Percentiles rank a stretch among this genome's conserved stretches.
phyloP scores from a whole-genome alignment of 768 basidiomycete species.

The Pholiota molesta region DNA sequence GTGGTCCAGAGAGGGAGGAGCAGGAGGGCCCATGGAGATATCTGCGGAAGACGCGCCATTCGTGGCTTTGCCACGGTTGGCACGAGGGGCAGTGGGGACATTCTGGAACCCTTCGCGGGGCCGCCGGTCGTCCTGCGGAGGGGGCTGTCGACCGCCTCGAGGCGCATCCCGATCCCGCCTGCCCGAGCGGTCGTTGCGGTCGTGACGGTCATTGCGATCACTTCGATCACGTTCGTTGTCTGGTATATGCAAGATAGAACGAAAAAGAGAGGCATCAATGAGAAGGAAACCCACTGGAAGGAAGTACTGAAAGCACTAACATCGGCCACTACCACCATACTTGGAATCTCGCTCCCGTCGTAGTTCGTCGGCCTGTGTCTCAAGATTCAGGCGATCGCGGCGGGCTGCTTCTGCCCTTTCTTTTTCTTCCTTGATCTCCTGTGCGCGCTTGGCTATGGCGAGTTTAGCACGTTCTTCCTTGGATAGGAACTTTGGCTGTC shows the following conservation, averaged over 20 bases:
- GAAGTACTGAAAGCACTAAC: slow-evolving; percentile 34
- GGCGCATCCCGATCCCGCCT: slow-evolving; percentile 46
- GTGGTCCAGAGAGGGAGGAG: slow-evolving; percentile 31
- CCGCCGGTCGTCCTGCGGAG: slow-evolving; percentile 38
- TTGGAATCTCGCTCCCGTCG: slow-evolving; percentile 48
- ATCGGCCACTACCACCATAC: slow-evolving; percentile 41
- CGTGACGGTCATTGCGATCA: slow-evolving; percentile 43
- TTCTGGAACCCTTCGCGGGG: slow-evolving; percentile 58
- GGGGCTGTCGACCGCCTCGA: slow-evolving; percentile 40
- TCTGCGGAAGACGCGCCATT: slow-evolving; percentile 34
- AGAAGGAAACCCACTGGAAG: slow-evolving; percentile 21
- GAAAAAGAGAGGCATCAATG: slow-evolving; percentile 15
- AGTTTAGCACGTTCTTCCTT: slow-evolving; percentile 90
- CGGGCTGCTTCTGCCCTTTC: slow-evolving; percentile 64
- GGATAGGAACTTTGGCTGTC: slow-evolving; percentile 90
- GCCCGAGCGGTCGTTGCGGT: slow-evolving; percentile 37
- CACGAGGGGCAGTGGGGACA: slow-evolving; percentile 85
- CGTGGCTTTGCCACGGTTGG: slow-evolving; percentile 60
- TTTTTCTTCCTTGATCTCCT: slow-evolving; percentile 78
- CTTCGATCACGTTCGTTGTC: slow-evolving; percentile 49
- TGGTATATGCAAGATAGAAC: slow-evolving; percentile 26
- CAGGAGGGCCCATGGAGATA: slow-evolving; percentile 56
- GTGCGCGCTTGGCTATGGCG: slow-evolving; percentile 84
- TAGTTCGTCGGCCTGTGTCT: slow-evolving; percentile 73
- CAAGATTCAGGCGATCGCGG: slow-evolving; percentile 70